phyloP scores from a whole-genome alignment of 805 yeast species.

The Wickerhamomyces sydowiorum region DNA sequence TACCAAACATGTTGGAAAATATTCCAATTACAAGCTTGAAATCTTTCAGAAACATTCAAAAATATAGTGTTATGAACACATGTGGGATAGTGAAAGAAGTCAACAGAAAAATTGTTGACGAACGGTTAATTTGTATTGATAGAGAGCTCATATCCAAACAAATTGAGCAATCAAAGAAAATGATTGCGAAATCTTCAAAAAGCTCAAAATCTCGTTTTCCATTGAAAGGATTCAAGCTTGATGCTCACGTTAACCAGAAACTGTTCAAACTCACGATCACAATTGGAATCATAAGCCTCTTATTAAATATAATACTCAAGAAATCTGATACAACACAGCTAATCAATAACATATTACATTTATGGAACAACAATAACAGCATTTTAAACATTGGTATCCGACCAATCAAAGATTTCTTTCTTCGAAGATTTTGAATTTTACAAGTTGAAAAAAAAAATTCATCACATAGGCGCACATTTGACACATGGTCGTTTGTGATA shows the following conservation, averaged over 20 bases:
- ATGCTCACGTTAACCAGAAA: neutral
- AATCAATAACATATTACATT: neutral
- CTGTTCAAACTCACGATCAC: conserved; percentile 5
- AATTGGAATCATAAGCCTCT: conserved; percentile 5
- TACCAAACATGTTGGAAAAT: conserved; percentile 5
- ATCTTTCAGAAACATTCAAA: conserved; percentile 13
- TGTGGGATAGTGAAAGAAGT: conserved; percentile 4
- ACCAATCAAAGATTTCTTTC: conserved; percentile 3
- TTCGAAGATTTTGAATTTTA: neutral
- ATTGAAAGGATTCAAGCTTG: neutral
- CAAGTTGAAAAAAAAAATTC: too few species aligned
- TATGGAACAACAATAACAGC: neutral
- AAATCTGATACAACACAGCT: neutral
- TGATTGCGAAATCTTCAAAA: neutral
- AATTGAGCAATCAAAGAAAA: neutral
- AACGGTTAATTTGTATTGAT: neutral
- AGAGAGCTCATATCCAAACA: neutral
- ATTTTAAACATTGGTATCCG: neutral
- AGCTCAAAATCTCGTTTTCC: neutral
- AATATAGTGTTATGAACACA: conserved; percentile 24
- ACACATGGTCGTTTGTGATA: too few species aligned
- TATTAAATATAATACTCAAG: conserved; percentile 1
- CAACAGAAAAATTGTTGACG: neutral
- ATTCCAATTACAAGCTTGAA: conserved; percentile 2
- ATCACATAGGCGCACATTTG: too few species aligned